Base-by-base conservation (phyloP, 2,329 filamentous ascomycete species). In the Talaromyces marneffei region DNA sequence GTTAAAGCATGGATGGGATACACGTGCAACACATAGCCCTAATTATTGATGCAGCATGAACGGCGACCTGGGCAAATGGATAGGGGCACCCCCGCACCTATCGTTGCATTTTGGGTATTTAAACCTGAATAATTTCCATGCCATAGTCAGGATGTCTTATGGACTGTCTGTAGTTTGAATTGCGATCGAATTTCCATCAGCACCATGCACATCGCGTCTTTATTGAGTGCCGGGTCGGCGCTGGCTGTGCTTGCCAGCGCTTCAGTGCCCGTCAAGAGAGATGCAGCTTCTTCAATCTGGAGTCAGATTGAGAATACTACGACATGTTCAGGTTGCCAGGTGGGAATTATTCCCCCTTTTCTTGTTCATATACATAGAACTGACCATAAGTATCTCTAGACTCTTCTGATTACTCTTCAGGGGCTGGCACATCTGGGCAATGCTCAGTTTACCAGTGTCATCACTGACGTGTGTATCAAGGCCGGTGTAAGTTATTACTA, bases 351-450 rank as follows among this genome's bases (percentile, higher is more conserved):
- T 20, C 6, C n/a, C 6, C n/a, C 29, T 9, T 14, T 18, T 33
- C 29, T 4, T 12, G 9, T 16, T 9, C 18, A 14, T 5, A 12
- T 14, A 33, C n/a, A 50, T 35, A 31, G 2, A 33, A 23, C 48
- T 52, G 31, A 52, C 46, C n/a, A 31, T 27, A 31, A 52, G 8
- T 33, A 52, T 37, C 20, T 20, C 33, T 44, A 74, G 71, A 65
- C 68, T 27, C 66, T 79, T 12, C 67, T 80, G 3, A 66, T 71
- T 18, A 66, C 76, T 7, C 74, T 83, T 23, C 80, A 82, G 64
- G 73, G 74, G 1, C 66, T 81, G 25, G 76, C 80, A 8, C 66
- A 66, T 20, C 64, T 80, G 2, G 79, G 81, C 2, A 77, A 82
- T 39, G 62, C 68, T 12, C 67, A 73, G 8, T 78, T 83, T 61